Evolutionary conservation across 1,284 basidiomycete species (phyloP).

Genomic region (Ganoderma resinaceum): DNA sequence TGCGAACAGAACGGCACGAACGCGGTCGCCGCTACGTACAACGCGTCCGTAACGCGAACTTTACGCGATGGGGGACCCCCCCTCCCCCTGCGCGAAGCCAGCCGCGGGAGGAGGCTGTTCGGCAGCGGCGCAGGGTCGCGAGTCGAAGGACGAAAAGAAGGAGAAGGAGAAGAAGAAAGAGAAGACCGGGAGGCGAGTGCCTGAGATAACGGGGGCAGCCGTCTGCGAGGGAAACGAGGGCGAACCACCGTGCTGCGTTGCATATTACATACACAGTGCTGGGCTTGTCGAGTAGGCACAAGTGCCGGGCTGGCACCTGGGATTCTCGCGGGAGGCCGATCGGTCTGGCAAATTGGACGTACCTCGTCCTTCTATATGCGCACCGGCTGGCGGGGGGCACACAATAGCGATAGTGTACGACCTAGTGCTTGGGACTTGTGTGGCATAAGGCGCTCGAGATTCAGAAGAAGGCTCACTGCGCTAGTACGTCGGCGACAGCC

Average conservation of each 20-base stretch:
- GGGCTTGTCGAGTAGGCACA: not conserved
- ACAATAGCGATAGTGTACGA: not conserved
- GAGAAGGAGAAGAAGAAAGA: too few relatives aligned
- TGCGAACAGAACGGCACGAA: not conserved
- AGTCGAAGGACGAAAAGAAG: not conserved
- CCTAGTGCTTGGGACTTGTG: too few relatives aligned
- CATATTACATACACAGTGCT: not conserved
- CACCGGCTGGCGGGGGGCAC: not conserved
- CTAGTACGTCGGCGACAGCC: not conserved
- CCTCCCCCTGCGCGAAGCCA: not conserved
- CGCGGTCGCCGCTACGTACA: too few relatives aligned
- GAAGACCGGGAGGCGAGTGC: not conserved
- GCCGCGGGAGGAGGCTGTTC: not conserved
- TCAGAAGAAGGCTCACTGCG: not conserved
- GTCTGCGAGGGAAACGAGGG: not conserved
- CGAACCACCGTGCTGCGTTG: not conserved
- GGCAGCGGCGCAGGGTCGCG: not conserved
- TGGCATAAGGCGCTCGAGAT: not conserved
- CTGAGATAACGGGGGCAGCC: not conserved
- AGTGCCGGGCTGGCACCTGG: not conserved
- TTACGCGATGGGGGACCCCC: not conserved
- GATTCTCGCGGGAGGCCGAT: not conserved
- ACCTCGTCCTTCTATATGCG: not conserved
- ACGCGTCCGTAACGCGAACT: not conserved
- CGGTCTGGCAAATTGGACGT: not conserved